Evolutionary conservation across 106 monocot species (phyloP), one percentile per base, ranked within the genome.

Genomic region (Acorus gramineus): DNA sequence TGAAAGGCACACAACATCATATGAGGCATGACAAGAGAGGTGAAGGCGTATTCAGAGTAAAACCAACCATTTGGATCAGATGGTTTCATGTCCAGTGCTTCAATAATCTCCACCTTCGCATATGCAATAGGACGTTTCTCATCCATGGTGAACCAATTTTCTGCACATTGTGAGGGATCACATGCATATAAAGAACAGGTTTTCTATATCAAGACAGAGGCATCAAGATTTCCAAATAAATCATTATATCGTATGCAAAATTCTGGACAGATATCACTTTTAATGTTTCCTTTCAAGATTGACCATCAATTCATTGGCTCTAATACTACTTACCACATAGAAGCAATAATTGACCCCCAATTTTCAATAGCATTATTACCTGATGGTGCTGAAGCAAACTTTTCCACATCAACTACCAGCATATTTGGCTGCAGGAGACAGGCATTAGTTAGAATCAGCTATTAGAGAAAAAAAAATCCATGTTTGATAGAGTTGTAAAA

Each of bases 341-440:
- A 28, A 28, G 28, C 28, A 28, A 28, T 28, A 28, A 28, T 28
- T 28, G 28, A 28, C 1, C 28, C 28, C 28, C 28, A 28, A 28
- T 28, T 28, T 28, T 28, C 0, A 28, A 28, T 28, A 28, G 28
- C 28, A 0, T 28, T 28, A 28, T 73, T 71, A 90, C 95, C 90
- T 78, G 77, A 12, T 42, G 80, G 78, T 49, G 80, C 43, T 3
- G 86, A 85, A 52, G 76, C 81, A 66, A 96, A 85, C 62, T 87
- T 96, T 61, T 82, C 81, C 74, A 91, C 77, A 69, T 96, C 82
- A 50, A 96, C 62, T 8, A 96, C 96, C 66, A 96, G 80, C 96
- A 91, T 85, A 62, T 96, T 96, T 47, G 96, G 96, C 96, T 96
- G 80, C 4, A 66, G 75, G 6, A 62, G 28, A 28, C 28, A 28